Conservation (phyloP, 208 protist genomes). For the Angomonas ambiguus region DNA sequence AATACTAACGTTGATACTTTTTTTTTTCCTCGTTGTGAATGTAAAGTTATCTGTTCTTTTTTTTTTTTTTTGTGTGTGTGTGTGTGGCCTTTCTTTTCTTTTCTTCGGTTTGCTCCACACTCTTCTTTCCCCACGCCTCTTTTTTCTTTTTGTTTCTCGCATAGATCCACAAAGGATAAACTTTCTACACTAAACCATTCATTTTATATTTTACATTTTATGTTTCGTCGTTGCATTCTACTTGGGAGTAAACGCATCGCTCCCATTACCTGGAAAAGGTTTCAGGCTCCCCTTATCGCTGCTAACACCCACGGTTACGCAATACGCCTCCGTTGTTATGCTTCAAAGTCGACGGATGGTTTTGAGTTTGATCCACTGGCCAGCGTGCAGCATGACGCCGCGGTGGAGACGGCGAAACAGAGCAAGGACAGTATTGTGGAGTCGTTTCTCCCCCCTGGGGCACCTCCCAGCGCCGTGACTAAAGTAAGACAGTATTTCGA, state of each 20-base stretch:
- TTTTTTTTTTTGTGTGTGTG: background rate
- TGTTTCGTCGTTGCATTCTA: background rate
- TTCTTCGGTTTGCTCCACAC: slow-evolving; percentile 4
- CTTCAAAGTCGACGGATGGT: slow-evolving; percentile 15
- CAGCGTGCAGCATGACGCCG: slow-evolving; percentile 71
- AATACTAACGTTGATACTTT: background rate
- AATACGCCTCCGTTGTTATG: background rate
- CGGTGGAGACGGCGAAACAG: slow-evolving; percentile 54
- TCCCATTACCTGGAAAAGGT: background rate
- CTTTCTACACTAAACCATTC: background rate
- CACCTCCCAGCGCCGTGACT: slow-evolving; percentile 35
- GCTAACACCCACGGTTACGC: background rate
- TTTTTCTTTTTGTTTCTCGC: background rate
- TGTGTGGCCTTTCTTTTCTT: background rate
- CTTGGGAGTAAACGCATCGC: background rate
- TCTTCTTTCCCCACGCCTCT: background rate
- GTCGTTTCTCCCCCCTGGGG: slow-evolving; percentile 45
- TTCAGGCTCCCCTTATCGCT: background rate
- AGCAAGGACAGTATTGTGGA: slow-evolving; percentile 51
- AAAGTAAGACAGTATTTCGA: slow-evolving; percentile 63
- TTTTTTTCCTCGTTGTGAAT: background rate
- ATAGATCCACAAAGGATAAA: background rate
- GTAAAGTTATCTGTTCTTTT: background rate
- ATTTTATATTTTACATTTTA: no score
- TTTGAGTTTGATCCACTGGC: slow-evolving; percentile 81